Conservation (phyloP, 2,329 filamentous ascomycete species). For the Trichoderma endophyticum region DNA sequence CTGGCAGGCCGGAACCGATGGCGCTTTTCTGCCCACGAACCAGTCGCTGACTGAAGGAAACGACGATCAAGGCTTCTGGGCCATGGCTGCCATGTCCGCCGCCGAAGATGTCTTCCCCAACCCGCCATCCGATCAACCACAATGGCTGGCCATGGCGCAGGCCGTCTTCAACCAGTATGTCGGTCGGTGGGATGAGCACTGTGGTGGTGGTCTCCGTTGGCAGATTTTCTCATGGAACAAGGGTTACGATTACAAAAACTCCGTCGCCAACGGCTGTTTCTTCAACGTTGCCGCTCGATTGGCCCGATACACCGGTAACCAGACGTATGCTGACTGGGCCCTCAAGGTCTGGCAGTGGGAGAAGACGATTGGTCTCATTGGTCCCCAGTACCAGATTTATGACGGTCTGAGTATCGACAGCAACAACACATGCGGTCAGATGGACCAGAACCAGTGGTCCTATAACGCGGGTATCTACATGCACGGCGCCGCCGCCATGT, state of each 20-base stretch:
- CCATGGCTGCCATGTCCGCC: slow-evolving; percentile 74
- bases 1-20: slow-evolving; percentile 57
- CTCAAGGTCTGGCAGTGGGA: slow-evolving; percentile 68
- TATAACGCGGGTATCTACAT: slow-evolving; percentile 68
- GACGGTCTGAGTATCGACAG: slow-evolving; percentile 44
- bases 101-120: slow-evolving; percentile 74
- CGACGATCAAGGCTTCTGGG: slow-evolving; percentile 83
- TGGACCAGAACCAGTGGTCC: slow-evolving; percentile 62
- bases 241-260: slow-evolving; percentile 67
- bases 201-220: slow-evolving; percentile 77
- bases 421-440: slow-evolving; percentile 44
- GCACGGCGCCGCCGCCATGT: slow-evolving; percentile 59
- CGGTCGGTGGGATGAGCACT: slow-evolving; percentile 64
- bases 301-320: slow-evolving; percentile 73
- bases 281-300: slow-evolving; percentile 69
- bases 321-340: slow-evolving; percentile 76
- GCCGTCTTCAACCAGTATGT: slow-evolving; percentile 79
- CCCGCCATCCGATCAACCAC: slow-evolving; percentile 58
- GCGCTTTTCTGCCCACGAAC: slow-evolving; percentile 65
- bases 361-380: slow-evolving; percentile 53
- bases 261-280: slow-evolving; percentile 66
- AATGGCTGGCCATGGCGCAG: slow-evolving; percentile 74
- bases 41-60: slow-evolving; percentile 62
- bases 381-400: slow-evolving; percentile 50
- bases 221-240: slow-evolving; percentile 78